A percentile compares a stretch with the other conserved stretches of the same genome.
phyloP scores from a whole-genome alignment of 1,284 basidiomycete genomes.

The Ceratobasidium sp. region DNA sequence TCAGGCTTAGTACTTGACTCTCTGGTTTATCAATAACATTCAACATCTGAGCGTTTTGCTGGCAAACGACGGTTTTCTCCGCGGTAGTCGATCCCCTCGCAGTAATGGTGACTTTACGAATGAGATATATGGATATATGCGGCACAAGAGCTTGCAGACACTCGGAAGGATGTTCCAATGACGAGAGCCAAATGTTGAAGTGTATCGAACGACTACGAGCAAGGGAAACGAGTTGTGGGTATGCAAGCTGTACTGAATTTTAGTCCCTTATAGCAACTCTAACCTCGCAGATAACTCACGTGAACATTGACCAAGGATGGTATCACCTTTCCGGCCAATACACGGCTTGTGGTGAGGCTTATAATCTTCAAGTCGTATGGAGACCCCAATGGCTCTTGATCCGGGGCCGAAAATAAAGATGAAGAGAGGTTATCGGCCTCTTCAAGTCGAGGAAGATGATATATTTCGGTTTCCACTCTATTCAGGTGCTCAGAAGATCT shows the following conservation, averaged over 20 bases:
- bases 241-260: constrained; percentile 1
- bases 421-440: not conserved
- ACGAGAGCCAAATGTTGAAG: constrained; percentile 21
- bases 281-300: not conserved
- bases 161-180: not conserved
- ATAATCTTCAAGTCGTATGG: constrained; percentile 16
- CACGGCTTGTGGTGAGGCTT: not conserved
- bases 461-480: constrained; percentile 21
- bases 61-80: not conserved
- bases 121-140: constrained; percentile 29
- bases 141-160: not conserved
- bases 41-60: not conserved
- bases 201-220: not conserved
- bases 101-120: not conserved
- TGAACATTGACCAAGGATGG: constrained; percentile 18
- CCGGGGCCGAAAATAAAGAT: not conserved
- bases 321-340: not conserved
- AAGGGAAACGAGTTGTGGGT: not conserved
- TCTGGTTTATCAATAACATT: not conserved
- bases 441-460: constrained; percentile 7
- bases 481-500: not conserved
- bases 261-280: not conserved
- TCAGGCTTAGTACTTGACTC: not conserved
- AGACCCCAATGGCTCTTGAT: constrained; percentile 11
- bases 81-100: constrained; percentile 9